Conservation (phyloP, 2,329 filamentous ascomycete species). For the Dactylella cylindrospora region DNA sequence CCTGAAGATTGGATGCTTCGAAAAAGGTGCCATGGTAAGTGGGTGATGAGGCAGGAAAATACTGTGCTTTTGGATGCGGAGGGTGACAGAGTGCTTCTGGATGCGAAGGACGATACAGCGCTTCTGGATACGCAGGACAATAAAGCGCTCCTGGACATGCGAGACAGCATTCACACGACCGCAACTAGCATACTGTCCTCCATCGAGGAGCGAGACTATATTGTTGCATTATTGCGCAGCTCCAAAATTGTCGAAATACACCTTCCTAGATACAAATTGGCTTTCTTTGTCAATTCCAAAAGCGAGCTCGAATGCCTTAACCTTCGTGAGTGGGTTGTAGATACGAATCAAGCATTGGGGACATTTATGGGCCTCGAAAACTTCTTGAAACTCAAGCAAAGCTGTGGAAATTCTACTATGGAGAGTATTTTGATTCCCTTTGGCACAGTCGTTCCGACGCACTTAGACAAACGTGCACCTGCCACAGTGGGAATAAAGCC, state of each 20-base stretch:
- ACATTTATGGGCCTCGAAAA: slow-evolving; percentile 57
- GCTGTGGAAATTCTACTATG: slow-evolving; percentile 45
- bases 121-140: too few relatives aligned
- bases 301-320: slow-evolving; percentile 55
- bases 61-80: too few relatives aligned
- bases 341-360: slow-evolving; percentile 55
- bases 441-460: neutral
- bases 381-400: slow-evolving; percentile 56
- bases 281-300: slow-evolving; percentile 53
- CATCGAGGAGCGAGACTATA: neutral
- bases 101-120: too few relatives aligned
- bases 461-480: neutral
- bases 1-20: slow-evolving; percentile 5
- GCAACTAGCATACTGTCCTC: neutral
- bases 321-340: slow-evolving; percentile 58
- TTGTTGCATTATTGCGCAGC: neutral
- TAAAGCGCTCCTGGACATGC: slow-evolving; percentile 2
- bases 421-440: slow-evolving; percentile 42
- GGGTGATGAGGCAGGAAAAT: neutral
- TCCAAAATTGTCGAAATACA: slow-evolving; percentile 51
- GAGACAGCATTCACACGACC: neutral
- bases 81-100: too few relatives aligned
- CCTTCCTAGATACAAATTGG: slow-evolving; percentile 57
- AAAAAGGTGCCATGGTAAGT: neutral
- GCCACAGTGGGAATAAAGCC: neutral